Conservation (phyloP, 257 asterid species). For the Nicotiana obtusifolia region DNA sequence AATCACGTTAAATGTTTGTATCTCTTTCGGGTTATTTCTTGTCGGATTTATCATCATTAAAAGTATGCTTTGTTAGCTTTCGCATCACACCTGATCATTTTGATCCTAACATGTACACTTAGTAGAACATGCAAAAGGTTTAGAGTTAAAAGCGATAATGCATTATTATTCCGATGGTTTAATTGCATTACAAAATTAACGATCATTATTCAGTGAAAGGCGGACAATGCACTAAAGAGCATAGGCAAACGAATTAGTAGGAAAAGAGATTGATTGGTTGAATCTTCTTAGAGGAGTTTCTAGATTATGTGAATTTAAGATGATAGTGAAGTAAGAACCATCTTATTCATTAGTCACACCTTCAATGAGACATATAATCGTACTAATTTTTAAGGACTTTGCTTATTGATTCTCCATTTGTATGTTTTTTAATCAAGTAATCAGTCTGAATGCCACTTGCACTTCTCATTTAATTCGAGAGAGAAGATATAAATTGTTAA, state of each 20-base stretch:
- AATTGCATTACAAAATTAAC: no score
- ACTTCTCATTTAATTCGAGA: conserved; percentile 17
- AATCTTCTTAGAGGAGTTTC: conserved; percentile 13
- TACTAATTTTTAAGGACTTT: conserved; percentile 10
- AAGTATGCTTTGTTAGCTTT: no score
- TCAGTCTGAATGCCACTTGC: conserved; percentile 13
- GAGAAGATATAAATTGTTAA: conserved; percentile 11
- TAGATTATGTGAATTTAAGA: neutral
- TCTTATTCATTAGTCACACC: conserved; percentile 5
- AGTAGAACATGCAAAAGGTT: no score
- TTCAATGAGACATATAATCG: neutral
- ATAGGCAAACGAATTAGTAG: neutral
- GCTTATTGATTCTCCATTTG: conserved; percentile 2
- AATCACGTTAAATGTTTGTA: no score
- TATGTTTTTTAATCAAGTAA: neutral
- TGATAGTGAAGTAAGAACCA: neutral
- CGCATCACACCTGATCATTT: no score
- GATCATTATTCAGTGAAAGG: no score
- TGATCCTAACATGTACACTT: no score
- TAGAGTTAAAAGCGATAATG: no score
- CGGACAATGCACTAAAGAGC: no score
- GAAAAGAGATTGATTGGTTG: neutral
- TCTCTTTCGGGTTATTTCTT: no score
- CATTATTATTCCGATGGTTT: no score
- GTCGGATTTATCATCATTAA: no score